Conservation (phyloP, 306 rosid genomes). For the Hippophae tibetana region DNA sequence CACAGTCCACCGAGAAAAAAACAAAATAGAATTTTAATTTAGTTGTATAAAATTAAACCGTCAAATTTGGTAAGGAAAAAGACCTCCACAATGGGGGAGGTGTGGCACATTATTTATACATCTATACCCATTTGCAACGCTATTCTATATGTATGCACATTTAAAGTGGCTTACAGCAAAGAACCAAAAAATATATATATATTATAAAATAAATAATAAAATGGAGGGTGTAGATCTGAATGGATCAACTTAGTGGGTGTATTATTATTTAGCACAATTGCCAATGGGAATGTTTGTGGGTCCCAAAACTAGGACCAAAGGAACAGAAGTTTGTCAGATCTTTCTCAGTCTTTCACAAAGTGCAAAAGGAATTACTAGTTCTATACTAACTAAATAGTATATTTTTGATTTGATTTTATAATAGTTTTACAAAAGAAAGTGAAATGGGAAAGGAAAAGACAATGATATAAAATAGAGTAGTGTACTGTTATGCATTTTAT, state of each 20-base stretch:
- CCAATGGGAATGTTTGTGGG: constrained; percentile 57
- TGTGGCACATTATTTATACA: not conserved
- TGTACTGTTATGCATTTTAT: too few species aligned
- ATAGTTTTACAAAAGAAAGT: not conserved
- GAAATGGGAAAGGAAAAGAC: constrained; percentile 33
- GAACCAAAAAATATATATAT: constrained; percentile 1
- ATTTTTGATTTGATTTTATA: too few species aligned
- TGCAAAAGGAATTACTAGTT: too few species aligned
- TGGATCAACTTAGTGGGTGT: constrained; percentile 39
- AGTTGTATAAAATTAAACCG: not conserved
- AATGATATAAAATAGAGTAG: not conserved
- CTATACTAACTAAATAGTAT: too few species aligned
- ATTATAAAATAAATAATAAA: not conserved
- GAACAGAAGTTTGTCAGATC: constrained; percentile 34
- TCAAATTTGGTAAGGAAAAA: constrained; percentile 12
- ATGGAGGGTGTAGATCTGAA: constrained; percentile 22
- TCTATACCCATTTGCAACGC: too few species aligned
- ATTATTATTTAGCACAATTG: constrained; percentile 49
- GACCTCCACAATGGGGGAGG: constrained; percentile 11
- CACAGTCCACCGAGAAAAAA: constrained; percentile 13
- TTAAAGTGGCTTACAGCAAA: constrained; percentile 36
- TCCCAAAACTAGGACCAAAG: constrained; percentile 22
- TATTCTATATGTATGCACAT: not conserved
- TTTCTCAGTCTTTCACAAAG: constrained; percentile 10
- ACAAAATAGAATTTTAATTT: not conserved